A percentile compares a stretch with the other conserved stretches of the same genome.
Conservation (phyloP, 192 early-diverging fungal species). For the Pilaira anomala region DNA sequence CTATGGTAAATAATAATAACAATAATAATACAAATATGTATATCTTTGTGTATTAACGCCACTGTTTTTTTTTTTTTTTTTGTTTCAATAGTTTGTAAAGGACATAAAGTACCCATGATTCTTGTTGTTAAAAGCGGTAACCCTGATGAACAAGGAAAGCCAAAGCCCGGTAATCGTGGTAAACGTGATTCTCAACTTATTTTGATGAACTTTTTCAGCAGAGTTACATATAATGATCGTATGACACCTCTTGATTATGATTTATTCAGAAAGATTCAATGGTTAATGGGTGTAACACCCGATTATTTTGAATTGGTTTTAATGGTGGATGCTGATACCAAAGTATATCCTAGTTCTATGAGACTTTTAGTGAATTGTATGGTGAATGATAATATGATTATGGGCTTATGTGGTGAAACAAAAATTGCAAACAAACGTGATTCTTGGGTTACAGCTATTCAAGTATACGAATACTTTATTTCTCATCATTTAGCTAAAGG, state of each 20-base stretch:
- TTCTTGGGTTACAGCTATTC: slow-evolving; percentile 90
- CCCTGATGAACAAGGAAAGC: slow-evolving; percentile 62
- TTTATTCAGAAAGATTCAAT: slow-evolving; percentile 80
- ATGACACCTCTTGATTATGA: slow-evolving; percentile 94
- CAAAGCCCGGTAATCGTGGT: slow-evolving; percentile 88
- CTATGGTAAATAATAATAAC: slow-evolving; percentile 43
- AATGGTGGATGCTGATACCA: slow-evolving; percentile 93
- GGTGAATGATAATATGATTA: slow-evolving; percentile 86
- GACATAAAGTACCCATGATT: slow-evolving; percentile 64
- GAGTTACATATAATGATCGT: slow-evolving; percentile 81
- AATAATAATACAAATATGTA: background rate
- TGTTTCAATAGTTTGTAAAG: slow-evolving; percentile 41
- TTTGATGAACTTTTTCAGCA: slow-evolving; percentile 93
- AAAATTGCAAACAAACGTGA: slow-evolving; percentile 93
- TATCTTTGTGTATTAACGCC: background rate
- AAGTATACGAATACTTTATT: slow-evolving; percentile 99
- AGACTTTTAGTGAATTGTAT: slow-evolving; percentile 84
- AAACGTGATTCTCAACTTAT: slow-evolving; percentile 97
- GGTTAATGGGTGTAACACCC: slow-evolving; percentile 82
- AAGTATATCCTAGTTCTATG: slow-evolving; percentile 75
- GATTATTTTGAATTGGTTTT: slow-evolving; percentile 78
- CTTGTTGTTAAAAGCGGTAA: slow-evolving; percentile 73
- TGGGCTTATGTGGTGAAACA: slow-evolving; percentile 98
- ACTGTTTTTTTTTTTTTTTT: background rate
- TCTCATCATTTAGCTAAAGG: slow-evolving; percentile 94